A percentile compares a stretch with the other conserved stretches of the same genome.
phyloP scores from a whole-genome alignment of 2,329 filamentous ascomycete species.

The Microcyclosporella mali region DNA sequence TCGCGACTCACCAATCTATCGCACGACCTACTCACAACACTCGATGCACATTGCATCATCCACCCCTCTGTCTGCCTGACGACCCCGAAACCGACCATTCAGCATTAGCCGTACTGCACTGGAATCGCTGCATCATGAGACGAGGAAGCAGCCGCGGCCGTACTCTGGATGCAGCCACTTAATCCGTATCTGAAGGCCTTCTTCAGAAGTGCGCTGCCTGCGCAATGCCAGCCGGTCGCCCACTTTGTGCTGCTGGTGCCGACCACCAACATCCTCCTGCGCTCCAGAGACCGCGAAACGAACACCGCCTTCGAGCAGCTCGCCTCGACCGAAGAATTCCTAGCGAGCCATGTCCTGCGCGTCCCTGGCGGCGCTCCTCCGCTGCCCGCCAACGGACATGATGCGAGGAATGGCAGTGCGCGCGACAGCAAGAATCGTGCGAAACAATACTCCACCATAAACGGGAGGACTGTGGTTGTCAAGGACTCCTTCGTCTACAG shows the following conservation, averaged over 20 bases:
- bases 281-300: constrained; percentile 79
- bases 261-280: constrained; percentile 83
- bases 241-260: constrained; percentile 93
- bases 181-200: constrained; percentile 98
- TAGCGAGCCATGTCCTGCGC: constrained; percentile 92
- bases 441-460: constrained; percentile 87
- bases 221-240: constrained; percentile 85
- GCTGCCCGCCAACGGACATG: constrained; percentile 40
- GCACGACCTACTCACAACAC: too few relatives aligned
- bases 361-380: constrained; percentile 55
- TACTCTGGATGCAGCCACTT: constrained; percentile 54
- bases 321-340: constrained; percentile 84
- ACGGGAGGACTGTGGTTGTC: constrained; percentile 86
- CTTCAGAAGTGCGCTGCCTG: constrained; percentile 88
- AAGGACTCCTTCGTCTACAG: constrained; percentile 91
- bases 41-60: too few relatives aligned
- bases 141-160: not conserved
- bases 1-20: too few relatives aligned
- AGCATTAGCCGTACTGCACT: too few relatives aligned
- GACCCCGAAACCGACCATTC: too few relatives aligned
- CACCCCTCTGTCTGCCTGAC: too few relatives aligned
- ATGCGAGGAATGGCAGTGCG: constrained; percentile 49
- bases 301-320: constrained; percentile 71
- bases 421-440: constrained; percentile 88
- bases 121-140: constrained; percentile 1